A percentile compares a stretch with the other conserved stretches of the same genome.
Conservation (phyloP, 2,329 filamentous ascomycete species). For the Cladobotryum mycophilum region DNA sequence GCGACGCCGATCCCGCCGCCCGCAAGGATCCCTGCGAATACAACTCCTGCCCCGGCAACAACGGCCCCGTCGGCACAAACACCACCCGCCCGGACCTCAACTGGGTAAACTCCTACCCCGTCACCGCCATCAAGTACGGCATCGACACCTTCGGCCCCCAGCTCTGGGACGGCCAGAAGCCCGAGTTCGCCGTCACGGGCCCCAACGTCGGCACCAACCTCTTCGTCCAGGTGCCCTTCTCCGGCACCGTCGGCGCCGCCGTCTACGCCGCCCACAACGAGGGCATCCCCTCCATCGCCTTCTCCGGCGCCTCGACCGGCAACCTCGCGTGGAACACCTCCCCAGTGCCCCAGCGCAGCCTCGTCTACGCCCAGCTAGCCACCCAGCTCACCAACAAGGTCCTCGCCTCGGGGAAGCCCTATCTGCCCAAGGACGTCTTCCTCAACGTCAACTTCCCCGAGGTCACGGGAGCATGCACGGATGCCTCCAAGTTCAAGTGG, state of each 20-base stretch:
- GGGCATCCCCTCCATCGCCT: constrained; percentile 61
- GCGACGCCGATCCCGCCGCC: constrained; percentile 36
- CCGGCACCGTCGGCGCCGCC: constrained; percentile 62
- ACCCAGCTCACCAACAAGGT: constrained; percentile 51
- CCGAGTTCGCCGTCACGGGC: constrained; percentile 60
- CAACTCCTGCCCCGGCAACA: constrained; percentile 52
- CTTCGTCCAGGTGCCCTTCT: constrained; percentile 49
- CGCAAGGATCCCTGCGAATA: constrained; percentile 52
- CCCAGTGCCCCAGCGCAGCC: constrained; percentile 47
- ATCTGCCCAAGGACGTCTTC: constrained; percentile 53
- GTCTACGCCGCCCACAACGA: constrained; percentile 48
- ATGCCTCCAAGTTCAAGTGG: constrained; percentile 52
- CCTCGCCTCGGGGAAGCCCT: constrained; percentile 51
- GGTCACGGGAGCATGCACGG: constrained; percentile 44
- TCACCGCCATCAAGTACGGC: constrained; percentile 29
- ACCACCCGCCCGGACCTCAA: constrained; percentile 52
- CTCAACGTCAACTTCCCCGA: constrained; percentile 66
- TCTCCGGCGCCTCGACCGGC: constrained; percentile 49
- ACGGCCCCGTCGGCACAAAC: constrained; percentile 52
- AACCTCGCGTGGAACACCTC: constrained; percentile 48
- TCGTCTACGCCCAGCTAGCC: constrained; percentile 59
- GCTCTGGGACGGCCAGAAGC: constrained; percentile 31
- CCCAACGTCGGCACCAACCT: constrained; percentile 57
- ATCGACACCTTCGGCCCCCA: constrained; percentile 5
- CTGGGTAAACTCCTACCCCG: constrained; percentile 67